Base-by-base conservation (phyloP, 768 basidiomycete species). In the Rhodotorula taiwanensis region DNA sequence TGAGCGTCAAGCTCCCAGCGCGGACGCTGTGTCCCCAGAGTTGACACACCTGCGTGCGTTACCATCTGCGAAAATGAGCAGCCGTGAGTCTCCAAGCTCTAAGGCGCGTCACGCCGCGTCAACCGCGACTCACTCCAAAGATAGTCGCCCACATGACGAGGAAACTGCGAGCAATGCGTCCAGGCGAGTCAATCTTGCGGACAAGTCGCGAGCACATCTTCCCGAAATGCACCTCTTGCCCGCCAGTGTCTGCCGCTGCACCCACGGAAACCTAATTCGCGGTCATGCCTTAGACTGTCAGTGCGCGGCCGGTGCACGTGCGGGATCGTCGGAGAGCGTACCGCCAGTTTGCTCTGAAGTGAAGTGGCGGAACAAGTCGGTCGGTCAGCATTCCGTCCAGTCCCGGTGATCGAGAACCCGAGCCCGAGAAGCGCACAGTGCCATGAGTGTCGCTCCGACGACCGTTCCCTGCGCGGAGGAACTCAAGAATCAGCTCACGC, bases 341-440 rank as follows among this genome's bases (percentile, higher is more conserved):
- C 58, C 62, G 45, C 63, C 63, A 65, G 63, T 65, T 52, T 42
- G 58, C 56, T 6, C 55, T 56, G 55, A 27, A 41, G 31, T 21
- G 11, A 21, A 16, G 52, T n/a, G 39, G 52, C 33, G 33, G 51
- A 25, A 25, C n/a, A 10, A 25, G 36, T n/a, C 15, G 36, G 52
- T 53, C 51, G 39, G 23, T 31, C 23, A 28, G 5, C 3, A 34
- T 33, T 43, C 42, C 15, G 21, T 20, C 7, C 15, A 7, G 18
- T 23, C 25, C 20, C 15, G 15, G 15, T 27, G 18, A n/a, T 15
- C 34, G n/a, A 20, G 36, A 34, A 20, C 14, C 5, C 7, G 31
- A n/a, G 31, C 33, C 18, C 27, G 11, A 28, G 16, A 15, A 1
- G 27, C 55, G 33, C 34, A 53, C 59, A 53, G 52, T 13, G 42